These are phyloP conservation scores for Cryptococcus amylolentus DNA, from an alignment of 1,284 basidiomycete species.

Conservation along the genomic window DNA sequence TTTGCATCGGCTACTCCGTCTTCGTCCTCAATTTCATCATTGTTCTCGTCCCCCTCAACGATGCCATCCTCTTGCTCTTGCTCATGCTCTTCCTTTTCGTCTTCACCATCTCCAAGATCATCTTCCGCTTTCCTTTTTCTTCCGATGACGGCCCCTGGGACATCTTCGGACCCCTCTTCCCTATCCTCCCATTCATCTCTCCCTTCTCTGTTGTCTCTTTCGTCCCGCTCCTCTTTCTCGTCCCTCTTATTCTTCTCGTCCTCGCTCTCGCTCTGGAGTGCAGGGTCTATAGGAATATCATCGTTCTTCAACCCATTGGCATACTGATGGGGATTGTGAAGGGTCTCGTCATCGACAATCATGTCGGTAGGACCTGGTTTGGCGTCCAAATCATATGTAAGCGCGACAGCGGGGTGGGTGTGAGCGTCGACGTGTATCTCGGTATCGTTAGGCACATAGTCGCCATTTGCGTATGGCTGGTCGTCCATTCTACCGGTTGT, in stretches of 20 bases:
- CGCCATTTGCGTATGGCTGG: neutral
- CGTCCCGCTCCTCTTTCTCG: constrained; percentile 4
- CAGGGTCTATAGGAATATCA: neutral
- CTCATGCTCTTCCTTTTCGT: constrained; percentile 4
- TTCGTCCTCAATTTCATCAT: neutral
- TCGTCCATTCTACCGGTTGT: too few relatives aligned
- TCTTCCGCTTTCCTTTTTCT: constrained; percentile 14
- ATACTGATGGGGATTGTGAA: too few relatives aligned
- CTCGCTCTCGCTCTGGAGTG: neutral
- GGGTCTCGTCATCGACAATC: neutral
- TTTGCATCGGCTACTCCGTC: neutral
- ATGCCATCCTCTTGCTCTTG: neutral
- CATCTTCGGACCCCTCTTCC: constrained; percentile 8
- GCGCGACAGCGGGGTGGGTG: neutral
- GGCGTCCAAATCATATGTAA: neutral
- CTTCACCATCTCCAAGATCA: neutral
- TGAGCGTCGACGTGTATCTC: neutral
- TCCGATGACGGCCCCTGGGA: constrained; percentile 9
- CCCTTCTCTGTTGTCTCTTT: constrained; percentile 1
- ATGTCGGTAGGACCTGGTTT: neutral
- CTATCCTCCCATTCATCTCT: constrained; percentile 5
- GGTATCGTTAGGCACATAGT: neutral
- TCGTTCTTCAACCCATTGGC: neutral
- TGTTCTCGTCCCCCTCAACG: neutral
- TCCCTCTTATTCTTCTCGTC: constrained; percentile 3